Base-by-base conservation (phyloP, 306 rosid genomes). In the Glycine latifolia region DNA sequence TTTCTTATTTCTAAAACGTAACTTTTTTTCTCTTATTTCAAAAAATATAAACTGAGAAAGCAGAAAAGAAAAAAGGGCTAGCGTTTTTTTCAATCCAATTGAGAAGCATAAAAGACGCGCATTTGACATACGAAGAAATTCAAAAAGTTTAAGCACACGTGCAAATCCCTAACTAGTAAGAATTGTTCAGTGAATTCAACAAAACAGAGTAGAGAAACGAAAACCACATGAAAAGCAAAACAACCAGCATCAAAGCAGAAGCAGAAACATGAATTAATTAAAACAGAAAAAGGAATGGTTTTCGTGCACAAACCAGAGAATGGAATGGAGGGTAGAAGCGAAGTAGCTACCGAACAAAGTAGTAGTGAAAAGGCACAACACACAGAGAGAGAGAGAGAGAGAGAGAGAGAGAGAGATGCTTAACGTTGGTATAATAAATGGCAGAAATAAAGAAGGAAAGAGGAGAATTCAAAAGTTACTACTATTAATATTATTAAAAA, bases 301-400 rank as follows among this genome's bases (percentile, higher is more conserved):
- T 43, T 43, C 60, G 33, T 17, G 83, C 26, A 81, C 83, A 55
- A 79, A 90, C 89, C 89, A 56, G 8, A 26, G 31, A 26, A 26
- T 26, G 31, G 31, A 69, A 12, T 33, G 63, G 47, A 47, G 52
- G 71, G 71, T 10, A 41, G 79, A 69, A 81, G 79, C 31, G 1
- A 26, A 26, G 31, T 20, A 26, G 31, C 31, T 26, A 26, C 31
- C 31, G 31, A 26, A 26, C 37, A 5, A 52, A 43, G 47, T 26
- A 31, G 67, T 13, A 37, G 39, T 11, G 5, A 35, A 55, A 44
- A 60, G 46, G 5, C 39, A 5, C 44, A 54, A 49, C 35, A 66
- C 85, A 20, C 0, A 20, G 20, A 20, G 20, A 20, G 20, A 20
- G 20, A 20, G 20, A 20, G 20, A 20, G 20, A 20, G 20, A 20